These are phyloP conservation scores for Lepidium aucheri DNA, from an alignment of 345 rosid genomes.

Conservation along the genomic window DNA sequence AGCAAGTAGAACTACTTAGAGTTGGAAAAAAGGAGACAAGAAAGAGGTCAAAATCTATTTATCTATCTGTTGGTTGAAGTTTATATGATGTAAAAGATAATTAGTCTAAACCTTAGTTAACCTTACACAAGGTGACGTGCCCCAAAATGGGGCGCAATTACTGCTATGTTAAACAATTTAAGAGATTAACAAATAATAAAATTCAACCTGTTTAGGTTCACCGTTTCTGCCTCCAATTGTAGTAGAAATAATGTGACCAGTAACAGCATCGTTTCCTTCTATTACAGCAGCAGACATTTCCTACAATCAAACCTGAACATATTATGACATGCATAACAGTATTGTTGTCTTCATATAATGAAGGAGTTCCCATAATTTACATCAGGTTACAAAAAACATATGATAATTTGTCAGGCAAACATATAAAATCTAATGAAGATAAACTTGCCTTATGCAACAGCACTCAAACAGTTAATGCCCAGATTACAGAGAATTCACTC, in stretches of 20 bases:
- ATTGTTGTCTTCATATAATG: neutral
- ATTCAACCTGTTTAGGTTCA: slow-evolving; percentile 63
- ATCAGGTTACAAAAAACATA: neutral
- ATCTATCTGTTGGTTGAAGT: neutral
- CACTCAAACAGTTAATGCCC: neutral
- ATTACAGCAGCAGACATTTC: slow-evolving; percentile 54
- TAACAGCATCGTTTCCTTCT: slow-evolving; percentile 51
- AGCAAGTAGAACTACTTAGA: slow-evolving; percentile 1
- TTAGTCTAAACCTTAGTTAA: neutral
- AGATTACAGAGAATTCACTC: neutral
- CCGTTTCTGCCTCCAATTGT: slow-evolving; percentile 85
- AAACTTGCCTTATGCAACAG: neutral
- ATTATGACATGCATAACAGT: neutral
- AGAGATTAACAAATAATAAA: neutral
- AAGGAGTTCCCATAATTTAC: neutral
- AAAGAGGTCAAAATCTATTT: neutral
- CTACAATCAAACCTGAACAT: slow-evolving; percentile 26
- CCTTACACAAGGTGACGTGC: neutral
- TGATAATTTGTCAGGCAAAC: neutral
- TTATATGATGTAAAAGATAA: neutral
- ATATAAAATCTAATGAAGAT: neutral
- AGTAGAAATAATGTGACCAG: slow-evolving; percentile 71
- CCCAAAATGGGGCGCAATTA: neutral
- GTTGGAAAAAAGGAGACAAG: neutral
- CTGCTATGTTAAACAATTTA: neutral